Evolutionary conservation across 371 early-diverging fungal genomes (phyloP).

Genomic region (Rhizoclosmatium hyalinum): DNA sequence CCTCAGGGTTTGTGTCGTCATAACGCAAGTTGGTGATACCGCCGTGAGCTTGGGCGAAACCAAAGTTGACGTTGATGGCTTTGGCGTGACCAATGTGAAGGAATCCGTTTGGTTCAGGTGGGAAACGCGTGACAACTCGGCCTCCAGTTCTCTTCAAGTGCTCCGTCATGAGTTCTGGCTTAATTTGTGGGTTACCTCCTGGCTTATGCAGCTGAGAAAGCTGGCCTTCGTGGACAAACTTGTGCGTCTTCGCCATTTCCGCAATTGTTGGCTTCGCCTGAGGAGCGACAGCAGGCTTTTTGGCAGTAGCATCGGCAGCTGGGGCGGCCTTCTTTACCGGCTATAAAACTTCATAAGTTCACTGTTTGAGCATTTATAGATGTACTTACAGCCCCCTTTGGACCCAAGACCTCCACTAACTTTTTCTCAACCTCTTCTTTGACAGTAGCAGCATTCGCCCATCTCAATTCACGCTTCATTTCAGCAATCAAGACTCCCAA

Average conservation of each 20-base stretch:
- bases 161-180: slow-evolving; percentile 85
- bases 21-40: slow-evolving; percentile 97
- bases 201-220: slow-evolving; percentile 93
- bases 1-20: slow-evolving; percentile 99
- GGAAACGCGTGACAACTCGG: slow-evolving; percentile 98
- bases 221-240: slow-evolving; percentile 85
- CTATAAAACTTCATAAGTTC: not conserved
- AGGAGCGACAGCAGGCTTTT: slow-evolving; percentile 43
- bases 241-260: slow-evolving; percentile 53
- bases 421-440: slow-evolving; percentile 88
- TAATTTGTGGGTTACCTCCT: slow-evolving; percentile 98
- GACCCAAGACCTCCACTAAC: slow-evolving; percentile 83
- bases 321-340: slow-evolving; percentile 48
- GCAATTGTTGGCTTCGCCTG: slow-evolving; percentile 40
- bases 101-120: slow-evolving; percentile 99
- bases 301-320: slow-evolving; percentile 32
- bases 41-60: slow-evolving; percentile 92
- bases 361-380: too few relatives aligned
- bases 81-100: slow-evolving; percentile 99
- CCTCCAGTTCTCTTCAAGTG: slow-evolving; percentile 96
- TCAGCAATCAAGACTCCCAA: slow-evolving; percentile 78
- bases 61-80: slow-evolving; percentile 99
- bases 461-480: slow-evolving; percentile 76
- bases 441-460: slow-evolving; percentile 89
- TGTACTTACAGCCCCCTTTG: slow-evolving; percentile 79